Evolutionary conservation across 768 basidiomycete species (phyloP).

Genomic region (Amanita rubescens): DNA sequence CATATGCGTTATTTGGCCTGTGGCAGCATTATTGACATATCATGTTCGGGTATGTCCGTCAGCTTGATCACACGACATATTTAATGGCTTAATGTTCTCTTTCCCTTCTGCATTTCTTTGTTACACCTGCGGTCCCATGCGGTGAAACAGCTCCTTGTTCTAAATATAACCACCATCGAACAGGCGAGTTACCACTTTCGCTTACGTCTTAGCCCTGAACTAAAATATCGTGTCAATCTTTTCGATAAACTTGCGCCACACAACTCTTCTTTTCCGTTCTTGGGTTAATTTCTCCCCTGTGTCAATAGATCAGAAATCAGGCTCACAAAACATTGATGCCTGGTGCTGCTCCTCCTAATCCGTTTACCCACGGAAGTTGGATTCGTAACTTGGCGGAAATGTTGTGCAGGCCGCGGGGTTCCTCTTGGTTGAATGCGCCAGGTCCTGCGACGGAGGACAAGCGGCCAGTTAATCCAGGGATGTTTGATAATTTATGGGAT

Average conservation of each 20-base stretch:
- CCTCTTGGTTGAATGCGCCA: constrained; percentile 68
- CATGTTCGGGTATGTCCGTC: constrained; percentile 68
- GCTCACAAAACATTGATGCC: constrained; percentile 66
- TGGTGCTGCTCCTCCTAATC: constrained; percentile 68
- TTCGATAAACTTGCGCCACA: neutral
- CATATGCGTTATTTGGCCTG: constrained; percentile 73
- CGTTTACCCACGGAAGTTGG: constrained; percentile 79
- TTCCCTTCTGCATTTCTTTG: constrained; percentile 1
- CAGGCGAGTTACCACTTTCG: constrained; percentile 46
- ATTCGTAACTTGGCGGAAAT: constrained; percentile 66
- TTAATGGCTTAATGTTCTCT: neutral
- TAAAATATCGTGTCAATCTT: neutral
- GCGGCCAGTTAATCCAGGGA: constrained; percentile 68
- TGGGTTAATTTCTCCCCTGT: neutral
- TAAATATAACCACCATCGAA: constrained; percentile 95
- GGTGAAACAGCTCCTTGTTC: constrained; percentile 53
- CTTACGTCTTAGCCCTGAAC: constrained; percentile 2
- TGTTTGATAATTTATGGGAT: constrained; percentile 12
- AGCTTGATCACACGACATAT: neutral
- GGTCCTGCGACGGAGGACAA: constrained; percentile 63
- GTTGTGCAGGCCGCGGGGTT: constrained; percentile 74
- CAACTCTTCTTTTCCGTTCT: neutral
- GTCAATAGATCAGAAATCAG: constrained; percentile 72
- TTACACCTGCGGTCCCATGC: neutral
- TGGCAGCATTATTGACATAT: constrained; percentile 71